Evolutionary conservation across 805 yeast genomes (phyloP), one percentile per base, ranked within the genome.

Genomic region (Ogataea minuta): DNA sequence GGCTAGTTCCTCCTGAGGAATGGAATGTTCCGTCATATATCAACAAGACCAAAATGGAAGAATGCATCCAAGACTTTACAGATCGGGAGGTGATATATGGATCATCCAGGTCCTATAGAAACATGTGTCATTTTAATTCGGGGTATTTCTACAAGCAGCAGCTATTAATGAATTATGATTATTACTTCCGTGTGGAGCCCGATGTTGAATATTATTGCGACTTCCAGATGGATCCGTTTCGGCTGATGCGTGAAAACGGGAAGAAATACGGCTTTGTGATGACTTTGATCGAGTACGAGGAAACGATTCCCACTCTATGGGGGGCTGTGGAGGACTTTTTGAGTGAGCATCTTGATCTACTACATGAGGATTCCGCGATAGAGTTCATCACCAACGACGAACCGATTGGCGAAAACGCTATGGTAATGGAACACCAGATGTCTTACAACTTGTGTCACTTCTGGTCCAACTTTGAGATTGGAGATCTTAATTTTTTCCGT

Each of bases 141-240:
- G 97, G 98, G 0, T 85, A 72, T 59, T 93, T 93, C 66, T 91
- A 78, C 67, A 76, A 84, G 57, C 95, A 89, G 56, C 78, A 79
- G 41, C 58, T 88, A 31, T 64, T 90, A 51, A 60, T 68, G 31
- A 70, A 81, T 23, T 93, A 85, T 65, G 91, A 88, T 45, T 93
- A 82, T 71, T 91, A 91, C 66, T 90, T 95, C 79, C 74, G 99
- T 48, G 96, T 91, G 9, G 99, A 91, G 61, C 99, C 99, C 0
- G 88, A 81, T 48, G 89, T 90, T 34, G 80, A 85, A 55, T 84
- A 85, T 60, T 84, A 71, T 60, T 93, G 98, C 64, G 97, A 93
- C 64, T 77, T 85, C 53, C 79, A 78, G 54, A 81, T 81, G 67
- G 99, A 91, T 61, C 90, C 96, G 10, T 91, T 91, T 68, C 74